Conservation (phyloP, 1,139 yeast species). For the Arxiozyma telluris region DNA sequence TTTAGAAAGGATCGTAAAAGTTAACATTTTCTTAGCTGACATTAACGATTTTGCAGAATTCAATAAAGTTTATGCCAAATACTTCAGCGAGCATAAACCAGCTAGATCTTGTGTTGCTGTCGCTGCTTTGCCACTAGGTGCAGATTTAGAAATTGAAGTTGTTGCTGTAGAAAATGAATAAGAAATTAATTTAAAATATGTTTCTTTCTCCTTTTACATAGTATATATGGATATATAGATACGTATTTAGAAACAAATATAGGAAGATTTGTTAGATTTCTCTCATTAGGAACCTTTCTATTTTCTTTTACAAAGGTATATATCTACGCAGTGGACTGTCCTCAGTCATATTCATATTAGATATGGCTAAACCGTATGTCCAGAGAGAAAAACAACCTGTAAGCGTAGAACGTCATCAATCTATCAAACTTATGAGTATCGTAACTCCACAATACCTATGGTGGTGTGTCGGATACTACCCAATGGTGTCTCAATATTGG, state of each 20-base stretch:
- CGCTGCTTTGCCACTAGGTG: conserved; percentile 75
- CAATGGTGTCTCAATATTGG: too few relatives aligned
- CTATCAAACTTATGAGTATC: too few relatives aligned
- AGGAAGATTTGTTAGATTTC: too few relatives aligned
- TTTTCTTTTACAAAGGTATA: too few relatives aligned
- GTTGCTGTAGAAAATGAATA: conserved; percentile 44
- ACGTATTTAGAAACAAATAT: neutral
- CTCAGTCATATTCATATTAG: neutral
- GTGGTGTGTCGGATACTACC: neutral
- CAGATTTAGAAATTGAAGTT: conserved; percentile 64
- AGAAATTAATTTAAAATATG: neutral
- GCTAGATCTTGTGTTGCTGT: conserved; percentile 96
- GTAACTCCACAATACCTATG: too few relatives aligned
- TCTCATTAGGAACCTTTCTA: neutral
- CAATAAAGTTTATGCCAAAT: conserved; percentile 74
- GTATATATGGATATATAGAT: too few relatives aligned
- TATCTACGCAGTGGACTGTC: neutral
- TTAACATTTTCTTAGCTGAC: conserved; percentile 80
- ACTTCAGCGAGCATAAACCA: conserved; percentile 76
- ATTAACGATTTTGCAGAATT: conserved; percentile 74
- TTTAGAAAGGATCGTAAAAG: conserved; percentile 73
- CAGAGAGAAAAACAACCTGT: too few relatives aligned
- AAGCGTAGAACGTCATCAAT: neutral
- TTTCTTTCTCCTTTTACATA: neutral
- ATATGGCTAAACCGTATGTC: neutral